Conservation (phyloP, 768 basidiomycete species). For the Terana coerulea region DNA sequence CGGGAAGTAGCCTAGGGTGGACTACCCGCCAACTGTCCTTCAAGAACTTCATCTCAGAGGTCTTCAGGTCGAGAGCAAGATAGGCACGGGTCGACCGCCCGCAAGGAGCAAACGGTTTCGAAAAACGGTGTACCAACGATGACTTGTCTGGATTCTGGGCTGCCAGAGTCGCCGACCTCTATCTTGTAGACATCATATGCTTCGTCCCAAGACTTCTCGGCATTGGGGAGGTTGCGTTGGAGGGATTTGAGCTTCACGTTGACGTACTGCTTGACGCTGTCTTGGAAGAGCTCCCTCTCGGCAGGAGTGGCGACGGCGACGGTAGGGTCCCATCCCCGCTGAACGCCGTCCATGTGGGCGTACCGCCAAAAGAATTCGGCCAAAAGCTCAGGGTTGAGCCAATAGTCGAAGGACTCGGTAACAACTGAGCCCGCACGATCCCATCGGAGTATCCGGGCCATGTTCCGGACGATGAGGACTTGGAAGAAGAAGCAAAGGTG, state of each 20-base stretch:
- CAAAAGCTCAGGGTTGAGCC: neutral
- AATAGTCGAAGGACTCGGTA: neutral
- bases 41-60: neutral
- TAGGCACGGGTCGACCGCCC: slow-evolving; percentile 24
- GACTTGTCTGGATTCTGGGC: neutral
- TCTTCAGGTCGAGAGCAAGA: slow-evolving; percentile 22
- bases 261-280: neutral
- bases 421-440: slow-evolving; percentile 7
- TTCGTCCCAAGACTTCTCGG: neutral
- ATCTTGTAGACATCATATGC: slow-evolving; percentile 3
- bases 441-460: neutral
- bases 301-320: neutral
- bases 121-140: neutral
- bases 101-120: neutral
- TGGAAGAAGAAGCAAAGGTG: neutral
- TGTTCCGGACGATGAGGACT: neutral
- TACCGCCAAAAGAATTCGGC: slow-evolving; percentile 3
- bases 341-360: neutral
- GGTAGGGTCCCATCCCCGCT: slow-evolving; percentile 1
- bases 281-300: neutral
- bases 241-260: neutral
- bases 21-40: slow-evolving; percentile 6
- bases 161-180: too few species aligned
- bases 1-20: neutral
- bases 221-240: neutral